Evolutionary conservation across 768 basidiomycete species (phyloP).

Genomic region (Boletus vinaceobasis): DNA sequence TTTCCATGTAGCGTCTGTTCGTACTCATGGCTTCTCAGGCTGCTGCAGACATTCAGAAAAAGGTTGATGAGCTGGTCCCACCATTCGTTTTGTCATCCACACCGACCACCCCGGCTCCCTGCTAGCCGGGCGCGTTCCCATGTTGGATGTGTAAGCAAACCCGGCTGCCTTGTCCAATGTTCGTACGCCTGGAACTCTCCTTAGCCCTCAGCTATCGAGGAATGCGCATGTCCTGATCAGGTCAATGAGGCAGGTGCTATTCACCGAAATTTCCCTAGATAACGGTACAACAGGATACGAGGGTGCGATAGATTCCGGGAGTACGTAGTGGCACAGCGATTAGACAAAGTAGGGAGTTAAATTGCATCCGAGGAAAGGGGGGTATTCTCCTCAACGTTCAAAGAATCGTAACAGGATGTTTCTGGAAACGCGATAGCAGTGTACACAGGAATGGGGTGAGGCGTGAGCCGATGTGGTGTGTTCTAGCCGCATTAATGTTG

Average conservation of each 20-base stretch:
- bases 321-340: constrained; percentile 22
- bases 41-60: constrained; percentile 71
- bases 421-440: constrained; percentile 14
- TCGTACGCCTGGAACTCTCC: not conserved
- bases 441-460: constrained; percentile 9
- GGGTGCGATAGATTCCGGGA: constrained; percentile 21
- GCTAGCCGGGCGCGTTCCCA: constrained; percentile 6
- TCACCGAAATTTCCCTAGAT: constrained; percentile 25
- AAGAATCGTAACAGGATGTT: constrained; percentile 14
- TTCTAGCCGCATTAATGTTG: constrained; percentile 4
- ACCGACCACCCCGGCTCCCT: constrained; percentile 26
- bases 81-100: constrained; percentile 34
- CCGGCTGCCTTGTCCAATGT: not conserved
- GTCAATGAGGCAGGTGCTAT: constrained; percentile 15
- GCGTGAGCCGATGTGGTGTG: constrained; percentile 9
- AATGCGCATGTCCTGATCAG: not conserved
- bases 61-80: constrained; percentile 64
- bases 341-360: constrained; percentile 15
- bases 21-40: constrained; percentile 41
- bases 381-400: constrained; percentile 27
- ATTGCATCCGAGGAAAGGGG: constrained; percentile 18
- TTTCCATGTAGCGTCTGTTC: constrained; percentile 1
- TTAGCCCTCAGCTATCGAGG: constrained; percentile 7
- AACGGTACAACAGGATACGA: constrained; percentile 28
- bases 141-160: constrained; percentile 3